A percentile compares a stretch with the other conserved stretches of the same genome.
These are phyloP conservation scores for Neoscytalidium dimidiatum DNA, from an alignment of 2,329 filamentous ascomycete species.

Conservation along the genomic window DNA sequence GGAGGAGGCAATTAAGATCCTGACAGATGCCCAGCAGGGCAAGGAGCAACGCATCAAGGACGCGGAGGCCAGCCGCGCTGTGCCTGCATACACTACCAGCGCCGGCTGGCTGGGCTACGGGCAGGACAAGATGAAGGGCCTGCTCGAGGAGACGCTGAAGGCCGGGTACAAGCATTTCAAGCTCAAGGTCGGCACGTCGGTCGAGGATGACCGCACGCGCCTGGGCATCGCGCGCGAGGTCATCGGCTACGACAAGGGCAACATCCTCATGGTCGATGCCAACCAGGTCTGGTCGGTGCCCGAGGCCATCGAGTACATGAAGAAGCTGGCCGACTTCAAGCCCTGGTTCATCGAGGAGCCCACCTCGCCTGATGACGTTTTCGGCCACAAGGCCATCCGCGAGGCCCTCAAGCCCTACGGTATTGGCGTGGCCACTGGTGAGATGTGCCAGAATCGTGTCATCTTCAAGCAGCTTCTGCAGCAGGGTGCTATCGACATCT, in stretches of 20 bases:
- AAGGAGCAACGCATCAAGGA: slow-evolving; percentile 74
- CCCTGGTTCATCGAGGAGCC: slow-evolving; percentile 96
- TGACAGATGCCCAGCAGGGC: slow-evolving; percentile 64
- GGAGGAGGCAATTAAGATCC: slow-evolving; percentile 73
- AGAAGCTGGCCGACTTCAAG: slow-evolving; percentile 77
- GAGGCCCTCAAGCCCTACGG: slow-evolving; percentile 73
- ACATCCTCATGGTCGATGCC: slow-evolving; percentile 88
- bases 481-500: slow-evolving; percentile 79
- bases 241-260: slow-evolving; percentile 79
- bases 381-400: slow-evolving; percentile 82
- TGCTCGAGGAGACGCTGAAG: slow-evolving; percentile 72
- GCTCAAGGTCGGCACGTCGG: slow-evolving; percentile 77
- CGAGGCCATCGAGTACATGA: slow-evolving; percentile 86
- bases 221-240: slow-evolving; percentile 75
- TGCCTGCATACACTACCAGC: slow-evolving; percentile 87
- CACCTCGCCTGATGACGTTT: slow-evolving; percentile 84
- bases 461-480: slow-evolving; percentile 91
- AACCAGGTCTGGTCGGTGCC: slow-evolving; percentile 93
- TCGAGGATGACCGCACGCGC: slow-evolving; percentile 71
- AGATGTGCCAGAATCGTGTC: slow-evolving; percentile 95
- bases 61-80: slow-evolving; percentile 71
- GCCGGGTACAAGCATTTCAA: slow-evolving; percentile 87
- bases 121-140: slow-evolving; percentile 78
- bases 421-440: slow-evolving; percentile 86
- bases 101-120: slow-evolving; percentile 92